Base-by-base conservation (phyloP, 2,329 filamentous ascomycete genomes). In the Paraphaeosphaeria sporulosa region DNA sequence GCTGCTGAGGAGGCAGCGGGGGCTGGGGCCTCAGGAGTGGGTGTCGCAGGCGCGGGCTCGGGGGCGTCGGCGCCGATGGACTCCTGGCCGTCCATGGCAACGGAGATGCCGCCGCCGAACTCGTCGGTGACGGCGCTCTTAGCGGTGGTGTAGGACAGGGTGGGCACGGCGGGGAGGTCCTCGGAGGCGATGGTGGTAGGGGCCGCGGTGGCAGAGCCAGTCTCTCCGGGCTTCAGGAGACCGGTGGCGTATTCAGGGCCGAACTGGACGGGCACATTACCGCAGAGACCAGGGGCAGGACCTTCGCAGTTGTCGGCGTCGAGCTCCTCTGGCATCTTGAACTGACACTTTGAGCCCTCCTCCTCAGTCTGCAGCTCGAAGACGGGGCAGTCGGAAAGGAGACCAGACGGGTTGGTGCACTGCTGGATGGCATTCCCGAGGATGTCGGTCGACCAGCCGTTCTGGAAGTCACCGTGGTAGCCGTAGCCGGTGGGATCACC, bases 401-500 rank as follows among this genome's bases (percentile, higher is more conserved):
- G 71, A 36, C 94, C 94, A 10, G 87, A 88, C 0, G 71, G 72
- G 77, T 88, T 90, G 54, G 89, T 94, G 85, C 94, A 97, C 8
- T 82, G 85, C 73, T 90, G 82, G 66, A 92, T 87, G 66, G 91
- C 89, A 64, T 83, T 79, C 77, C 90, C 87, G 59, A 92, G 88
- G 58, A 85, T 83, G 48, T 82, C 78, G 64, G 85, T 82, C 68
- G 93, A 86, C 91, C 91, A 94, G 38, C 86, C 90, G 64, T 89
- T 87, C 55, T 81, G 71, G 80, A 93, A 93, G 74, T 94, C 90
- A 52, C 83, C 90, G 79, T 93, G 90, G 66, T 86, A 86, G 55
- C 87, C 87, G 81, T 86, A 92, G 50, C 92, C 91, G 48, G 90
- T 91, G n/a, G 84, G 82, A 64, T 93, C 90, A 58, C 90, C 90